Evolutionary conservation across 148 eudicot genomes (phyloP), one percentile per base, ranked within the genome.

Genomic region (Vaccinium corymbosum): DNA sequence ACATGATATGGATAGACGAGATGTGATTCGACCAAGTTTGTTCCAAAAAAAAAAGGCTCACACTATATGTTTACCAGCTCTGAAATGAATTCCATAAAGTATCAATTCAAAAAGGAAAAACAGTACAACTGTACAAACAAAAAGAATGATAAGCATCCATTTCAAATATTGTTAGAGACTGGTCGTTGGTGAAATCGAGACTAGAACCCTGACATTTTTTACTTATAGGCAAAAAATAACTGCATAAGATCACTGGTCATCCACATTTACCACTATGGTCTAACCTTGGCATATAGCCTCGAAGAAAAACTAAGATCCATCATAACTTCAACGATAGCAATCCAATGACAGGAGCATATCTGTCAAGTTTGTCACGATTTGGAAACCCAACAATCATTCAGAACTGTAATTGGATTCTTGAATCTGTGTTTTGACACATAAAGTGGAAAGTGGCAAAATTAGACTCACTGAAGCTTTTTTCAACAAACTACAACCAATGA

Each of bases 401-500:
- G 4, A 19, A 46, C 22, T 42, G 51, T 19, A 17, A 38, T 42
- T 74, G 50, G 78, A 2, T 74, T 42, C 25, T 17, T 74, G 22
- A 74, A 38, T 38, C 77, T 15, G 51, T 46, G n/a, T 15, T 73
- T 73, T 17, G 77, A 73, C 50, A 17, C 42, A 20, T 42, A 35
- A 73, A 19, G n/a, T 0, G 8, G n/a, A n/a, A 10, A 66, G 25
- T 13, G 13, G 3, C 9, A 38, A 74, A 74, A 74, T n/a, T 42
- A 74, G 52, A 74, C 52, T 74, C 51, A 46, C 46, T 73, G 50
- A 42, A 73, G 77, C 77, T 42, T 74, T n/a, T 42, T 74, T 51
- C 78, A 74, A 74, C 50, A 74, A 16, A 42, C 78, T 35, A 74
- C 48, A 74, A 74, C 52, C 20, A 74, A 19, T 74, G 78, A 74